A percentile compares a stretch with the other conserved stretches of the same genome.
These are phyloP conservation scores for Podospora fimiseda DNA, from an alignment of 495 filamentous ascomycete species.

Conservation along the genomic window DNA sequence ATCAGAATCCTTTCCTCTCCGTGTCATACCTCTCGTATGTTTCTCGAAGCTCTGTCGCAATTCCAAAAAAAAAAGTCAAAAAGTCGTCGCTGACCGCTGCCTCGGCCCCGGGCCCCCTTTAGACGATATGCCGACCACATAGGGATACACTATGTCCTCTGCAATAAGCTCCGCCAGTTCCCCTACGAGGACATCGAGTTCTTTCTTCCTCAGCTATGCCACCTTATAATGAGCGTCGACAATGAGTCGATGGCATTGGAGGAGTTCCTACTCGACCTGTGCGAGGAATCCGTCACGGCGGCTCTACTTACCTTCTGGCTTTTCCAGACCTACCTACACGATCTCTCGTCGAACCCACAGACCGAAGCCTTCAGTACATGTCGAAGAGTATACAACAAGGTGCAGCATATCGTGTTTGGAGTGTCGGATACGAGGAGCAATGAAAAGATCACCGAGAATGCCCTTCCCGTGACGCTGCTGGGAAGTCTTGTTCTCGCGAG, in stretches of 20 bases:
- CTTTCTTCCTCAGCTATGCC: constrained; percentile 74
- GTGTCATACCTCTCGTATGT: constrained; percentile 73
- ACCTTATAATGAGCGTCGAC: constrained; percentile 70
- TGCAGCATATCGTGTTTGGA: constrained; percentile 73
- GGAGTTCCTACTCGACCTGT: constrained; percentile 72
- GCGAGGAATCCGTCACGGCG: constrained; percentile 71
- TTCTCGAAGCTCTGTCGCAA: neutral
- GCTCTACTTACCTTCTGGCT: constrained; percentile 76
- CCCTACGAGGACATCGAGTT: constrained; percentile 79
- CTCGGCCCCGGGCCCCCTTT: constrained; percentile 8
- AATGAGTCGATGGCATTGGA: constrained; percentile 80
- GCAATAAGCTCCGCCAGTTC: constrained; percentile 73
- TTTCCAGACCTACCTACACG: constrained; percentile 74
- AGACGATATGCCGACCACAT: constrained; percentile 78
- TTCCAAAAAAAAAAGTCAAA: neutral
- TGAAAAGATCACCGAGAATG: constrained; percentile 69
- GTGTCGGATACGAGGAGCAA: constrained; percentile 51
- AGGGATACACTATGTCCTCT: constrained; percentile 73
- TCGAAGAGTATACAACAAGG: constrained; percentile 69
- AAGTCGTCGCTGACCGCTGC: constrained; percentile 13
- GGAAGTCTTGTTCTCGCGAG: constrained; percentile 64
- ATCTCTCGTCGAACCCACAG: constrained; percentile 61
- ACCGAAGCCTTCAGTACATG: constrained; percentile 65
- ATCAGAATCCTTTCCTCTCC: constrained; percentile 70
- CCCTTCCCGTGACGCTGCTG: constrained; percentile 63